These are phyloP conservation scores for Epicoccum nigrum DNA, from an alignment of 2,329 filamentous ascomycete species.

Conservation along the genomic window DNA sequence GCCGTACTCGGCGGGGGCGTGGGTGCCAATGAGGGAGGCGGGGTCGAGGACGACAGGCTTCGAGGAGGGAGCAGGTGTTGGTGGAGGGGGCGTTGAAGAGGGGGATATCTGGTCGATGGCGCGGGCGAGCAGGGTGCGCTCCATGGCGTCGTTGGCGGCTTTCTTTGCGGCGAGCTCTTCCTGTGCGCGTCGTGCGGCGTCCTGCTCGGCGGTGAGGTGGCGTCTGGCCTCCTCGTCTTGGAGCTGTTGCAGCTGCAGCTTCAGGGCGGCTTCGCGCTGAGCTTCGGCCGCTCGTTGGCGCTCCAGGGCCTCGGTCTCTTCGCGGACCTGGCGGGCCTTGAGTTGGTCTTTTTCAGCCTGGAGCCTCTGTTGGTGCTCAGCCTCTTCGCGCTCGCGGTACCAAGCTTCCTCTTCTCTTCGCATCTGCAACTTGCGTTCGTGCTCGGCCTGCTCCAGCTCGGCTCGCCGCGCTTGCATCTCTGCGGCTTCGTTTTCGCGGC, in stretches of 20 bases:
- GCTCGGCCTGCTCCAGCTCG: not conserved
- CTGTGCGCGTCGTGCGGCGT: not conserved
- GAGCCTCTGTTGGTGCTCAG: constrained; percentile 4
- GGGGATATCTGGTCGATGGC: not conserved
- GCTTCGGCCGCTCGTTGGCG: constrained; percentile 3
- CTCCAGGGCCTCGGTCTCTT: constrained; percentile 9
- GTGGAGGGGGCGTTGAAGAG: not conserved
- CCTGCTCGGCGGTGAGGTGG: not conserved
- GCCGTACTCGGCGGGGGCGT: constrained; percentile 22
- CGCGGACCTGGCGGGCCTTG: not conserved
- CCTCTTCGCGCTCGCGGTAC: constrained; percentile 14
- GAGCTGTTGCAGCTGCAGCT: not conserved
- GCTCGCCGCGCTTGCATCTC: not conserved
- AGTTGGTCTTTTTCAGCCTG: not conserved
- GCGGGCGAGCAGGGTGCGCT: not conserved
- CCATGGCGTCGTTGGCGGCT: not conserved
- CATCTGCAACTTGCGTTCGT: not conserved
- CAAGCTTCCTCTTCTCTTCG: constrained; percentile 1
- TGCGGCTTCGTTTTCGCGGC: not conserved
- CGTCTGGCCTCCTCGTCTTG: not conserved
- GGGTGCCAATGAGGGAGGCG: constrained; percentile 13
- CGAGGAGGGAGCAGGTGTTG: not conserved
- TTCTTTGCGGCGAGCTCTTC: not conserved
- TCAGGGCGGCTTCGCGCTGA: not conserved
- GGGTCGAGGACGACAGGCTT: not conserved